A percentile compares a stretch with the other conserved stretches of the same genome.
Conservation (phyloP, 495 filamentous ascomycete genomes). For the Trichoderma asperelloides region DNA sequence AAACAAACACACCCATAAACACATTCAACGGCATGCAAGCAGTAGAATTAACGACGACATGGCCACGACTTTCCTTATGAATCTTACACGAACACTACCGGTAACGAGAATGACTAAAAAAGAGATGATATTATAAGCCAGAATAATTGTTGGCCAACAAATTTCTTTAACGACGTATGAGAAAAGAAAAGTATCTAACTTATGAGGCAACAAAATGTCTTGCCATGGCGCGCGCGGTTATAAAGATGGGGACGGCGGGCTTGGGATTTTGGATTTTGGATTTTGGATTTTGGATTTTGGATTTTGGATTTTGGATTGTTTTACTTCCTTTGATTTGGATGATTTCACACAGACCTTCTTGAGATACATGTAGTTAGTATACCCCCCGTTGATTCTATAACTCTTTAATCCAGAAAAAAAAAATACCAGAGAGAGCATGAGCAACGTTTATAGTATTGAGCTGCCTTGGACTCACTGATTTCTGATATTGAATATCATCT, state of each 20-base stretch:
- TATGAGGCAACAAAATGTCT: background rate
- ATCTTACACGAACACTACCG: background rate
- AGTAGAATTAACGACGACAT: background rate
- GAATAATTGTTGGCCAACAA: background rate
- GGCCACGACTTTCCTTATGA: background rate
- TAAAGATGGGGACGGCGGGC: background rate
- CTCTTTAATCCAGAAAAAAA: background rate
- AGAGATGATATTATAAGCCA: background rate
- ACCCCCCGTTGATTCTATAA: background rate
- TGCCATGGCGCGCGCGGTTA: background rate
- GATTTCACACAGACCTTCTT: background rate
- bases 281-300: background rate
- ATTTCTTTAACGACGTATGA: background rate
- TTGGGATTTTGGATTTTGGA: background rate
- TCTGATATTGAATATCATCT: background rate
- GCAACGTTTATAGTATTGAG: too few species aligned
- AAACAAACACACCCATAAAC: background rate
- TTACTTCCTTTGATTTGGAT: background rate
- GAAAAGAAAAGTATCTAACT: background rate
- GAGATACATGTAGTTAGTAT: constrained; percentile 4
- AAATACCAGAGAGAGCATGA: too few species aligned
- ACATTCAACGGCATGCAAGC: background rate
- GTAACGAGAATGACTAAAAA: background rate
- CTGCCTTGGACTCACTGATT: too few species aligned
- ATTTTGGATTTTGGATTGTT: background rate